Conservation (phyloP, 2,329 filamentous ascomycete genomes). For the Colletotrichum camelliae region DNA sequence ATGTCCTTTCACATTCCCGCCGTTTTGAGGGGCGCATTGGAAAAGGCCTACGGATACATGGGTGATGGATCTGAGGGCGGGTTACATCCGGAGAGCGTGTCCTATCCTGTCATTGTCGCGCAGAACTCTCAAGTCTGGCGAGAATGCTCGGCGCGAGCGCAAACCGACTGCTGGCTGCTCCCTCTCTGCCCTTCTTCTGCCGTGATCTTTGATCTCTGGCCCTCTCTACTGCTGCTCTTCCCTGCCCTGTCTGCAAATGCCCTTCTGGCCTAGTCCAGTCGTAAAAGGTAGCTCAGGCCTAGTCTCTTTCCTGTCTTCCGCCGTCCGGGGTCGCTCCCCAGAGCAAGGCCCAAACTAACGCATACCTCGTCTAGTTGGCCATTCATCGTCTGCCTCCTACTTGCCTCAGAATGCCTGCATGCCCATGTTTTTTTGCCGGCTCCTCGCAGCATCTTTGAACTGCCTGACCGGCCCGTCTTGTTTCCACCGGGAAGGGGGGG, state of each 20-base stretch:
- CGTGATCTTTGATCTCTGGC: not conserved
- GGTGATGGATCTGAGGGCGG: not conserved
- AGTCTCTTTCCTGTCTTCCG: not conserved
- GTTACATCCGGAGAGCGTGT: constrained; percentile 13
- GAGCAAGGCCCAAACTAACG: not conserved
- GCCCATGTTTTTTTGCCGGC: not conserved
- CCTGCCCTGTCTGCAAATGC: not conserved
- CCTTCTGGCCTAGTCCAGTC: not conserved
- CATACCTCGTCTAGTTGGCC: not conserved
- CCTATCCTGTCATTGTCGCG: not conserved
- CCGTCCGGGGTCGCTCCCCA: not conserved
- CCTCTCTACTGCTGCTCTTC: not conserved
- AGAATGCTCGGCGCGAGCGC: not conserved
- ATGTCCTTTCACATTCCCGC: not conserved
- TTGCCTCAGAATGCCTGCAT: not conserved
- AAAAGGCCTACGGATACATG: not conserved
- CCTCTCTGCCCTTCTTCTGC: not conserved
- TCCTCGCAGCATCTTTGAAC: constrained; percentile 1
- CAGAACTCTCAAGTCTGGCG: not conserved
- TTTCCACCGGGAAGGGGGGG: not conserved
- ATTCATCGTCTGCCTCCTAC: not conserved
- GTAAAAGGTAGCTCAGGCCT: not conserved
- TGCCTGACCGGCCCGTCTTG: not conserved
- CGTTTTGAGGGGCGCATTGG: not conserved
- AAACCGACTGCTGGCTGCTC: not conserved